A percentile compares a stretch with the other conserved stretches of the same genome.
Conservation (phyloP, 805 yeast species). For the Saccharomycopsis microspora region DNA sequence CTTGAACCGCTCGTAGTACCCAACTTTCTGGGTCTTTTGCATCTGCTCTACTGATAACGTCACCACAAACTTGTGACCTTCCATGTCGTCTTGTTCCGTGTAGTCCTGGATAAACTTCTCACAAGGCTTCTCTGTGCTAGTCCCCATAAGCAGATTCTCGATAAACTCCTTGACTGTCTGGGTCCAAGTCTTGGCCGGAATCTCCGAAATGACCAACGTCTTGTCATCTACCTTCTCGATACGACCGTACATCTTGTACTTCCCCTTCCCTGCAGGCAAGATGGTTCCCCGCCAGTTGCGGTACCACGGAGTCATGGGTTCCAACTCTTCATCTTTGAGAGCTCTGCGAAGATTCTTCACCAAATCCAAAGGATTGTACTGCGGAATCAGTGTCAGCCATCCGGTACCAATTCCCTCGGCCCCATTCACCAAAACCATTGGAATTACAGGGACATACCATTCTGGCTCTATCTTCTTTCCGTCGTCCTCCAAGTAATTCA, state of each 20-base stretch:
- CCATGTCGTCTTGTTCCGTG: slow-evolving; percentile 68
- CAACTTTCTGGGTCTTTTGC: slow-evolving; percentile 63
- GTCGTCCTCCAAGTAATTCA: slow-evolving; percentile 79
- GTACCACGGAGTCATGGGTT: slow-evolving; percentile 84
- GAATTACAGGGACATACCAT: slow-evolving; percentile 89
- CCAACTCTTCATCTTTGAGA: slow-evolving; percentile 60
- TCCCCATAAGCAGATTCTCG: slow-evolving; percentile 14
- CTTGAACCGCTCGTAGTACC: slow-evolving; percentile 78
- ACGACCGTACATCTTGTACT: slow-evolving; percentile 65
- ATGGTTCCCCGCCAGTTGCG: slow-evolving; percentile 89
- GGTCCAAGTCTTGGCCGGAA: slow-evolving; percentile 92
- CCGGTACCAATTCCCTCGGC: slow-evolving; percentile 99
- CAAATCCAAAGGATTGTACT: slow-evolving; percentile 78
- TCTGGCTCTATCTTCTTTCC: slow-evolving; percentile 91
- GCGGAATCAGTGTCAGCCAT: slow-evolving; percentile 92
- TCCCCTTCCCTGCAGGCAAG: slow-evolving; percentile 52
- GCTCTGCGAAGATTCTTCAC: slow-evolving; percentile 61
- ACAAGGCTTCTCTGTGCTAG: slow-evolving; percentile 57
- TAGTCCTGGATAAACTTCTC: slow-evolving; percentile 16
- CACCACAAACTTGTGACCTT: slow-evolving; percentile 68
- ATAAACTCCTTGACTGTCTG: slow-evolving; percentile 78
- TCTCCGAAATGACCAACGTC: slow-evolving; percentile 80
- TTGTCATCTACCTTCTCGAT: slow-evolving; percentile 73
- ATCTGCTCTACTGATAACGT: slow-evolving; percentile 71
- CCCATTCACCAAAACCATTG: slow-evolving; percentile 92